Percentiles rank a stretch among this genome's conserved stretches.
phyloP scores from a whole-genome alignment of 23 red algal species.

The Porphyridium purpureum region DNA sequence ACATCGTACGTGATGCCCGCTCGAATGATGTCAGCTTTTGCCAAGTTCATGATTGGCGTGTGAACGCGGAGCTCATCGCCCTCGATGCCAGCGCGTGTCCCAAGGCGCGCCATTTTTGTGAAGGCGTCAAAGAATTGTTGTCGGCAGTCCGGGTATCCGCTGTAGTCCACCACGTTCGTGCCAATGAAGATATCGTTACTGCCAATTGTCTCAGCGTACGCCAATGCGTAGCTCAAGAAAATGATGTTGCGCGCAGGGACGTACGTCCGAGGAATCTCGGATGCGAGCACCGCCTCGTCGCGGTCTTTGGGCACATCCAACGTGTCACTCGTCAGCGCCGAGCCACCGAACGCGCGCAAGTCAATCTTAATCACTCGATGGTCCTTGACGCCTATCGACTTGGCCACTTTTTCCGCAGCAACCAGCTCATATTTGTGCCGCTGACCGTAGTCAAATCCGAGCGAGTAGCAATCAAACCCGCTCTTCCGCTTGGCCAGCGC shows the following conservation, averaged over 20 bases:
- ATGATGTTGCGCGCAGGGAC: conserved; percentile 88
- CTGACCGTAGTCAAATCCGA: conserved; percentile 80
- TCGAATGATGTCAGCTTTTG: conserved; percentile 59
- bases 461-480: conserved; percentile 25
- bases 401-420: conserved; percentile 26
- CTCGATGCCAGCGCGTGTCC: conserved; percentile 29
- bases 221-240: conserved; percentile 71
- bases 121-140: conserved; percentile 56
- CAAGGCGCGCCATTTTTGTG: conserved; percentile 36
- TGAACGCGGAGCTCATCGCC: conserved; percentile 21
- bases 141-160: conserved; percentile 87
- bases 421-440: conserved; percentile 58
- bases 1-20: conserved; percentile 46
- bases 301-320: conserved; percentile 19
- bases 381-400: conserved; percentile 1
- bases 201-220: conserved; percentile 47
- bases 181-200: conserved; percentile 67
- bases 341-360: conserved; percentile 19
- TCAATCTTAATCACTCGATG: conserved; percentile 24
- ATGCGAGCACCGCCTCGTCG: neutral
- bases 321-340: conserved; percentile 15
- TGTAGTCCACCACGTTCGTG: conserved; percentile 83
- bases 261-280: conserved; percentile 59
- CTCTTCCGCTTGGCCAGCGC: conserved; percentile 30
- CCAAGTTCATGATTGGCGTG: conserved; percentile 50